These are phyloP conservation scores for Stentor coeruleus DNA, from an alignment of 73 alveolate species.

Conservation along the genomic window DNA sequence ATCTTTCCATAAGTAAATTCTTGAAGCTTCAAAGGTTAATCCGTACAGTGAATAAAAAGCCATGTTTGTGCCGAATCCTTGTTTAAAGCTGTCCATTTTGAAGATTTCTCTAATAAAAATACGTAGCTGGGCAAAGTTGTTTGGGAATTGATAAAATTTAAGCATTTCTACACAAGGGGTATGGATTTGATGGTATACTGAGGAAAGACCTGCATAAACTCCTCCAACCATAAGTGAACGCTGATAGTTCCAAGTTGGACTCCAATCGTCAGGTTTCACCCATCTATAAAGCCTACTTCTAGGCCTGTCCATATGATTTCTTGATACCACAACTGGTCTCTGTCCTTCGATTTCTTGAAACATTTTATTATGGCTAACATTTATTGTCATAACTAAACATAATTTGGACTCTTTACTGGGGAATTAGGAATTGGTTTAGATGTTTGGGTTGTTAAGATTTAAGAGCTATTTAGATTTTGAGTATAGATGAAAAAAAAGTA, in stretches of 20 bases:
- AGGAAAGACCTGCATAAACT: background rate
- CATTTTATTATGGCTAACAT: conserved; percentile 21
- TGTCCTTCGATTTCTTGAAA: conserved; percentile 30
- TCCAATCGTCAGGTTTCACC: conserved; percentile 20
- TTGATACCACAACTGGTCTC: conserved; percentile 12
- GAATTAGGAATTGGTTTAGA: too few relatives aligned
- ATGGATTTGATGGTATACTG: conserved; percentile 5
- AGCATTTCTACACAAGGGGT: background rate
- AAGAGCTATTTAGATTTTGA: too few relatives aligned
- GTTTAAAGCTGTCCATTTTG: conserved; percentile 17
- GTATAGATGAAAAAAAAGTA: too few relatives aligned
- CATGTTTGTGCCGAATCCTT: background rate
- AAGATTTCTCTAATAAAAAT: conserved; percentile 15
- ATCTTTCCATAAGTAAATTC: conserved; percentile 19
- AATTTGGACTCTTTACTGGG: too few relatives aligned
- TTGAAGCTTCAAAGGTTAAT: background rate
- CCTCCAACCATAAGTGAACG: background rate
- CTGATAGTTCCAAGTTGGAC: conserved; percentile 10
- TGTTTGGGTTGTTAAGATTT: too few relatives aligned
- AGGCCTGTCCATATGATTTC: conserved; percentile 23
- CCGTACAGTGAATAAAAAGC: conserved; percentile 1
- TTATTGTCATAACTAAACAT: background rate
- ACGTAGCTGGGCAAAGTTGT: background rate
- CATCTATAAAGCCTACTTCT: conserved; percentile 5
- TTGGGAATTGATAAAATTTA: conserved; percentile 1